Conservation (phyloP, 495 filamentous ascomycete genomes). For the Aspergillus bridgeri region DNA sequence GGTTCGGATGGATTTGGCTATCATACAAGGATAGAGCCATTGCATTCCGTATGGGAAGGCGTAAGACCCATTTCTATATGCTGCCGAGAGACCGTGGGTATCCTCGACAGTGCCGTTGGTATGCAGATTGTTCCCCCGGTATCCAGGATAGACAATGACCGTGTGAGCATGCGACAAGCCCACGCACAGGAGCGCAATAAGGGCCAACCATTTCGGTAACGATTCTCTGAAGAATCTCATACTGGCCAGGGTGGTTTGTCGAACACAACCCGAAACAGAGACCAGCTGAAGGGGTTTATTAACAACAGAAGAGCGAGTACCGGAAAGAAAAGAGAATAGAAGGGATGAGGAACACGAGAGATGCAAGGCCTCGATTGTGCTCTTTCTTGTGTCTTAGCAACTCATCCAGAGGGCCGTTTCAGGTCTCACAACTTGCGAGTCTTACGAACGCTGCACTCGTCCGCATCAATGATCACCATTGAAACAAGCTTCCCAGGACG, state of each 20-base stretch:
- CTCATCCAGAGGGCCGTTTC: conserved; percentile 4
- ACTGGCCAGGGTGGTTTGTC: conserved; percentile 10
- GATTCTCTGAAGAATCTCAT: conserved; percentile 29
- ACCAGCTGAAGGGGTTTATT: not conserved
- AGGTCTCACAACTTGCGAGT: conserved; percentile 1
- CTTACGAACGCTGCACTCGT: not conserved
- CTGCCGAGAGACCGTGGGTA: conserved; percentile 43
- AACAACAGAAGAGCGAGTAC: not conserved
- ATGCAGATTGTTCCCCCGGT: conserved; percentile 88
- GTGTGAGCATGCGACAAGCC: conserved; percentile 70
- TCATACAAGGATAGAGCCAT: conserved; percentile 96
- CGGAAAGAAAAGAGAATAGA: conserved; percentile 3
- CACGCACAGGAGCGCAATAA: conserved; percentile 47
- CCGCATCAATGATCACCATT: conserved; percentile 20
- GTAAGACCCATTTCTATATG: conserved; percentile 37
- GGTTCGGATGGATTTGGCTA: not conserved
- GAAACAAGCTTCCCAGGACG: conserved; percentile 30
- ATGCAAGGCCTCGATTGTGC: conserved; percentile 10
- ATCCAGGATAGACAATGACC: conserved; percentile 88
- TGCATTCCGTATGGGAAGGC: conserved; percentile 89
- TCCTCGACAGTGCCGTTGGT: conserved; percentile 60
- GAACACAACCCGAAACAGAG: not conserved
- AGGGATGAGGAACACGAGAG: conserved; percentile 6
- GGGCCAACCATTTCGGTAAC: conserved; percentile 47
- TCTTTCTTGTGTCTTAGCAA: not conserved